Base-by-base conservation (phyloP, 441 rosid species). In the Eruca vesicaria region DNA sequence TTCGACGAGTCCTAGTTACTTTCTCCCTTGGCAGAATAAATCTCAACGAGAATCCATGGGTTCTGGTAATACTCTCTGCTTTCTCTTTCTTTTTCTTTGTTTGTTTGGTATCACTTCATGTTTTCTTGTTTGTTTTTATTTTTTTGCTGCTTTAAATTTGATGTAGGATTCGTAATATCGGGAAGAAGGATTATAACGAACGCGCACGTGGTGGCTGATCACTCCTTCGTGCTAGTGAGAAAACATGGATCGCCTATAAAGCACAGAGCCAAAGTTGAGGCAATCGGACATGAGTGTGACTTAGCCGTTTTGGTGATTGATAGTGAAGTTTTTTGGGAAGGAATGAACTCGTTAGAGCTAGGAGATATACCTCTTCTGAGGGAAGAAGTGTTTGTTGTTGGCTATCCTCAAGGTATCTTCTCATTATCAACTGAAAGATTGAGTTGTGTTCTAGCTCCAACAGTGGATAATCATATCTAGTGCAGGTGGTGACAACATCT, bases 21-120 rank as follows among this genome's bases (percentile, higher is more conserved):
- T 86, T 58, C 91, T 89, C 58, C 97, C 97, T 0, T 94, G 97
- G 97, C 97, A 94, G 85, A 90, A 90, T 68, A 91, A 94, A 78
- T 86, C 90, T 9, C 94, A 87, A 79, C 86, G 92, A 23, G 93
- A 94, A 83, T 80, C 89, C 23, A 87, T 84, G 84, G 97, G 98
- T 71, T 94, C 97, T 8, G 96, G 98, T 80, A 53, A 16, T 9
- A n/a, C n/a, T n/a, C n/a, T n/a, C n/a, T n/a, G n/a, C n/a, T n/a
- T n/a, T n/a, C n/a, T n/a, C n/a, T n/a, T n/a, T n/a, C n/a, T n/a
- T n/a, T n/a, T n/a, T n/a, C 11, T 18, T 31, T 4, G 33, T 4
- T 31, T 31, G 33, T 2, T 31, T 4, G 7, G 5, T 31, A 28
- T 2, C 6, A 2, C 6, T 18, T 9, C 14, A 19, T 0, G 20